Evolutionary conservation across 1,284 basidiomycete genomes (phyloP), one percentile per base, ranked within the genome.

Genomic region (Apiotrichum laibachii): DNA sequence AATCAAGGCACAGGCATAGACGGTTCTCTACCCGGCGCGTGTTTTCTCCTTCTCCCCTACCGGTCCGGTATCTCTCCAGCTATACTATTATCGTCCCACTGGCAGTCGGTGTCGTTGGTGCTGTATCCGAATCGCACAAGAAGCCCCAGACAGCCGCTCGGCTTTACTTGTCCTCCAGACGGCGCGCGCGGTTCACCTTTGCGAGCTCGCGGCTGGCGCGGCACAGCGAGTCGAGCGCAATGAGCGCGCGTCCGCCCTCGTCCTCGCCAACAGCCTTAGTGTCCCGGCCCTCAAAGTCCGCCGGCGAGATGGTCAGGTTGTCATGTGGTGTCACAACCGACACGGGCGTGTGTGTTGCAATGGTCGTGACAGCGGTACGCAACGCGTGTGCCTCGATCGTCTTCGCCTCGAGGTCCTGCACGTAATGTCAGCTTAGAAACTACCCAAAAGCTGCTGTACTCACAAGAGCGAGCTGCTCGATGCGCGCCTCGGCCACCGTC

Each of bases 401-500:
- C 59, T 62, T 59, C 2, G 65, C 59, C 57, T 70, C 67, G 43
- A 66, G 64, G 45, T 65, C 62, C 68, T 70, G 55, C 19, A 10
- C n/a, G n/a, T n/a, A n/a, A n/a, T 22, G 51, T 53, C 52, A 63
- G 54, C 12, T 22, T 26, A 5, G 13, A 33, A 15, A n/a, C 19
- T 37, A 13, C 7, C 19, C 10, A 19, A 22, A 16, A 11, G 16
- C 37, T 3, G 18, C 19, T 8, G 16, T 9, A 68, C 74, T 45
- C 51, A 76, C 76, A 45, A 76, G 40, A 8, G 68, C 60, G 26
- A 71, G 53, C 22, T 73, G 66, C 11, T 56, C 48, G 26, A 73
- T 52, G 4, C 66, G 61, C 35, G 45, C 50, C 48, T 77, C 69
- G 21, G 67, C 63, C n/a, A 67, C 66, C 3, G 53, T 53, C 31